Base-by-base conservation (phyloP, 768 basidiomycete genomes). In the Trametes elegans region DNA sequence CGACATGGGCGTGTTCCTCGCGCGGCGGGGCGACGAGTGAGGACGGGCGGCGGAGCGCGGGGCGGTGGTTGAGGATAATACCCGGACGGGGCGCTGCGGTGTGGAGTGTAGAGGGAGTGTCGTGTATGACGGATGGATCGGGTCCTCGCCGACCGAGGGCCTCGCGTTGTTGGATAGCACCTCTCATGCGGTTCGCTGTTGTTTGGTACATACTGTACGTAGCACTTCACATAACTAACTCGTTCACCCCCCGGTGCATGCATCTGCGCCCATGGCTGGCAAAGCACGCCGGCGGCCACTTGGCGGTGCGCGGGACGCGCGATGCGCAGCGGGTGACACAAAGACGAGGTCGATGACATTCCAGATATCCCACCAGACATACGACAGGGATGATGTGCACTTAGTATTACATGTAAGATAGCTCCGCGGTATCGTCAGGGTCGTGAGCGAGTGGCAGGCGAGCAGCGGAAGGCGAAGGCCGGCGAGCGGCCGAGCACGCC, bases 1-100 rank as follows among this genome's bases (percentile, higher is more conserved):
- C 29, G 71, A 76, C 51, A 70, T 69, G 47, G 75, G 71, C 49
- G 72, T 69, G 5, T 79, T 79, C 61, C 57, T 79, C 6, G 72
- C 76, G 5, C 59, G 64, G n/a, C 60, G 70, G 11, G 73, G 73
- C 8, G 71, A 70, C 43, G 64, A 67, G 53, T 70, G 53, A 61
- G 29, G n/a, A n/a, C n/a, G n/a, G n/a, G n/a, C n/a, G n/a, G n/a
- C n/a, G n/a, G n/a, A n/a, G n/a, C n/a, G n/a, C n/a, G n/a, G n/a
- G n/a, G n/a, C n/a, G n/a, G 11, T 35, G 34, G 31, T 35, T n/a
- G n/a, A n/a, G n/a, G n/a, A n/a, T n/a, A n/a, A n/a, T n/a, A n/a
- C n/a, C n/a, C n/a, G n/a, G n/a, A n/a, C n/a, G n/a, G n/a, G n/a
- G n/a, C n/a, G n/a, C 19, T 10, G 14, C 29, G 13, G 18, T 19